These are phyloP conservation scores for Aspergillus egyptiacus DNA, from an alignment of 495 filamentous ascomycete genomes.

Conservation along the genomic window DNA sequence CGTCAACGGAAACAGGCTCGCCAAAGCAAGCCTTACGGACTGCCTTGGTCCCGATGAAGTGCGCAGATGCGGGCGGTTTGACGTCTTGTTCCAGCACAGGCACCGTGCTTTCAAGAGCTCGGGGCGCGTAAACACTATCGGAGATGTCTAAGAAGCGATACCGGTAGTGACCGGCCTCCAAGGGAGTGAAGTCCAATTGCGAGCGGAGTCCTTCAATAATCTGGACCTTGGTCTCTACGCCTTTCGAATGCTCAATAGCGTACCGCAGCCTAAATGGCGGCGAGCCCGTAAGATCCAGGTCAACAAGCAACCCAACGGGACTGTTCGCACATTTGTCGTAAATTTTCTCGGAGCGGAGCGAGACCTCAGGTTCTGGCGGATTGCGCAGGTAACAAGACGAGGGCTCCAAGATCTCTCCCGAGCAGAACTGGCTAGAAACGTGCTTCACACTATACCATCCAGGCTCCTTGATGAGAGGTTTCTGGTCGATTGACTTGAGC, in stretches of 20 bases:
- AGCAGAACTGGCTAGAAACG: constrained; percentile 71
- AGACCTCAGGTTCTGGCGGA: constrained; percentile 77
- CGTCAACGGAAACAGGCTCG: constrained; percentile 64
- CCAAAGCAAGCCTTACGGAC: constrained; percentile 70
- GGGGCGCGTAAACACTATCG: constrained; percentile 67
- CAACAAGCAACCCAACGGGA: constrained; percentile 81
- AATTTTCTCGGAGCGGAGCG: constrained; percentile 68
- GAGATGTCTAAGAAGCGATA: constrained; percentile 77
- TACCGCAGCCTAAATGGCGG: constrained; percentile 81
- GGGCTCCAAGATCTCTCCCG: constrained; percentile 85
- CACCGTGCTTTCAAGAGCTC: constrained; percentile 45
- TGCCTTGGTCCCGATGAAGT: constrained; percentile 51
- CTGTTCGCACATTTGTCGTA: constrained; percentile 92
- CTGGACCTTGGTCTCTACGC: constrained; percentile 44
- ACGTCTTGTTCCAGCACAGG: constrained; percentile 77
- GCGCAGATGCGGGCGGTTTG: constrained; percentile 80
- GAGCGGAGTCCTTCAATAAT: constrained; percentile 60
- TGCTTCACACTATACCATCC: constrained; percentile 81
- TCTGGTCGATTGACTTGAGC: constrained; percentile 32
- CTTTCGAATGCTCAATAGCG: constrained; percentile 55
- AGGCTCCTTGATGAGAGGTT: constrained; percentile 57
- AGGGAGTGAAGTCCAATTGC: constrained; percentile 79
- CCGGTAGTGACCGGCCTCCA: constrained; percentile 73
- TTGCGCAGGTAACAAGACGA: constrained; percentile 85
- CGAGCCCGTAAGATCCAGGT: constrained; percentile 81